These are phyloP conservation scores for Russula olivacea DNA, from an alignment of 768 basidiomycete species.

Conservation along the genomic window DNA sequence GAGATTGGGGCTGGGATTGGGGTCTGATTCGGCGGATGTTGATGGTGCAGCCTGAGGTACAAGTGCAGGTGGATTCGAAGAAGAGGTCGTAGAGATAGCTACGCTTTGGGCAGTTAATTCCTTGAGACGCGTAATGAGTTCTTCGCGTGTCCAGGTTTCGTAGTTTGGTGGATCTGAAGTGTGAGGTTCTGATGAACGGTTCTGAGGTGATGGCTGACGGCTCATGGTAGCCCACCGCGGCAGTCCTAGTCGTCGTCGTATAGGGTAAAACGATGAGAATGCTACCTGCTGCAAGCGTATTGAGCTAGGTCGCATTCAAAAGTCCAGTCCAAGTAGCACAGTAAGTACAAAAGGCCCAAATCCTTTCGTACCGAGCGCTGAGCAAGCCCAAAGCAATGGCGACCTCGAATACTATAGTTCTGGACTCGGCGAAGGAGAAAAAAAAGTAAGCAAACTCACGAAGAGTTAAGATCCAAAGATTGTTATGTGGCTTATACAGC, in stretches of 20 bases:
- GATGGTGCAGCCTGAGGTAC: slow-evolving; percentile 14
- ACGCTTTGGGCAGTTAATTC: slow-evolving; percentile 32
- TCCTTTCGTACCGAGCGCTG: background rate
- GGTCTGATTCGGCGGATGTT: background rate
- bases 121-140: slow-evolving; percentile 60
- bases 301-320: slow-evolving; percentile 14
- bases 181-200: background rate
- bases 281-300: slow-evolving; percentile 3
- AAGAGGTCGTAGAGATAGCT: background rate
- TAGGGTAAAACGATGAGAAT: slow-evolving; percentile 1
- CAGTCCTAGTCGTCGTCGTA: background rate
- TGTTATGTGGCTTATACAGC: background rate
- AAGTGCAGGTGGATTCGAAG: background rate
- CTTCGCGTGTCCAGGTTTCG: slow-evolving; percentile 56
- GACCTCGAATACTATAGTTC: background rate
- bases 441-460: slow-evolving; percentile 16
- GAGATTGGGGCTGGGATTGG: background rate
- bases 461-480: slow-evolving; percentile 24
- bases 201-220: background rate
- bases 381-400: background rate
- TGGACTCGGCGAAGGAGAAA: background rate
- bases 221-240: background rate
- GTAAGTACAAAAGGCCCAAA: background rate
- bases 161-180: slow-evolving; percentile 32
- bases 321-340: background rate